Conservation (phyloP, 1,284 basidiomycete species). For the Exobasidium cylindrosporum region DNA sequence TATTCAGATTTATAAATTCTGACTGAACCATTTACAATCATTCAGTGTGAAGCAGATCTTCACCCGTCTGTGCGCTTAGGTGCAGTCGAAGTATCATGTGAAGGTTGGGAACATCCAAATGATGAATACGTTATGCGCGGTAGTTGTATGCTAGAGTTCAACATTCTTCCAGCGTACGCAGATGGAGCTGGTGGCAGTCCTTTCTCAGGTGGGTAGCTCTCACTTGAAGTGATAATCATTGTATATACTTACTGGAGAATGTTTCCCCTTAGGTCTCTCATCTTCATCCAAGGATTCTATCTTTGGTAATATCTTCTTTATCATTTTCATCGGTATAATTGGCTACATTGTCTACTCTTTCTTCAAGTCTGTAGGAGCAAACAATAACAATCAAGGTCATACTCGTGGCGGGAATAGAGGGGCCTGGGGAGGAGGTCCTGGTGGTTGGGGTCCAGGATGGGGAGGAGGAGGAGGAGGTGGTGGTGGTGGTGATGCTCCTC, state of each 20-base stretch:
- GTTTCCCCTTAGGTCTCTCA: neutral
- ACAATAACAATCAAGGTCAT: neutral
- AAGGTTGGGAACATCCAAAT: slow-evolving; percentile 77
- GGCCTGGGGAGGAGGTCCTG: slow-evolving; percentile 17
- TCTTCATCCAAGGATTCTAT: neutral
- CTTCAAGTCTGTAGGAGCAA: slow-evolving; percentile 14
- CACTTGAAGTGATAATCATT: too few species aligned
- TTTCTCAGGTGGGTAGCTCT: too few species aligned
- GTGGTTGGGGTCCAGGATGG: too few species aligned
- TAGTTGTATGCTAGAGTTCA: slow-evolving; percentile 51
- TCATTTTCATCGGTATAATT: neutral
- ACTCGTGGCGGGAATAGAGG: neutral
- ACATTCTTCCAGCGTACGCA: slow-evolving; percentile 23
- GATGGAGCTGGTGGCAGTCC: neutral
- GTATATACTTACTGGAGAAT: neutral
- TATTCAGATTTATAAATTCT: neutral
- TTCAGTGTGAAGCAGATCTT: slow-evolving; percentile 81
- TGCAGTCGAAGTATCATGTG: slow-evolving; percentile 76
- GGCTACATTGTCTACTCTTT: slow-evolving; percentile 21
- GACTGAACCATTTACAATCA: too few species aligned
- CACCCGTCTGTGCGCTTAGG: slow-evolving; percentile 77
- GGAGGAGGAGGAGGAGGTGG: slow-evolving; percentile 39
- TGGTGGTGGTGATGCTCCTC: slow-evolving; percentile 63
- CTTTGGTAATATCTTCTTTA: neutral
- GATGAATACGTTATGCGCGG: slow-evolving; percentile 82